Percentiles rank a stretch among this genome's conserved stretches.
phyloP scores from a whole-genome alignment of 2,329 filamentous ascomycete species.

The Aspergillus luchuensis region DNA sequence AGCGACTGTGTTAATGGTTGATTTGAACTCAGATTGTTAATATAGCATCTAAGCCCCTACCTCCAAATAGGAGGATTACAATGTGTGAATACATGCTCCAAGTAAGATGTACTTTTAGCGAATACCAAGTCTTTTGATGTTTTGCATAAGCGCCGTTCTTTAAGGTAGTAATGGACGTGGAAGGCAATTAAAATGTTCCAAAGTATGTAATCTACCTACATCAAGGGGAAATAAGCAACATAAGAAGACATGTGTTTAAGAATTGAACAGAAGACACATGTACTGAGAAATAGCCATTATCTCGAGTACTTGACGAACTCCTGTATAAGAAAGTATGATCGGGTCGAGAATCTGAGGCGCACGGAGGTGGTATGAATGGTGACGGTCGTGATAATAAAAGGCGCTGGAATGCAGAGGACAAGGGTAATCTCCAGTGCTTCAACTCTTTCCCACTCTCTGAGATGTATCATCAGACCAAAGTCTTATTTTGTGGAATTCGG shows the following conservation, averaged over 20 bases:
- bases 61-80: not conserved
- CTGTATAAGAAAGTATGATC: conserved; percentile 1
- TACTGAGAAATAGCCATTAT: not conserved
- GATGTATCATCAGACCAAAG: not conserved
- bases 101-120: not conserved
- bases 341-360: conserved; percentile 8
- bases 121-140: not conserved
- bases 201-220: conserved; percentile 26
- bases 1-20: not conserved
- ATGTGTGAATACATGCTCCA: not conserved
- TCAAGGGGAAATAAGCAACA: conserved; percentile 19
- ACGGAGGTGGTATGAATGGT: conserved; percentile 5
- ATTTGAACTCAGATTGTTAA: not conserved
- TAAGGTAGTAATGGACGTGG: not conserved
- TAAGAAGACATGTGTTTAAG: conserved; percentile 20
- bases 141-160: not conserved
- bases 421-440: conserved; percentile 11
- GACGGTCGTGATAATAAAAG: conserved; percentile 13
- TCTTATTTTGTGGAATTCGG: not conserved
- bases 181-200: not conserved
- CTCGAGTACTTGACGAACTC: not conserved
- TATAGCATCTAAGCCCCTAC: not conserved
- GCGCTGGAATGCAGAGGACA: conserved; percentile 14
- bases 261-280: conserved; percentile 10
- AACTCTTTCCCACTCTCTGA: conserved; percentile 2